A percentile compares a stretch with the other conserved stretches of the same genome.
Evolutionary conservation across 805 yeast genomes (phyloP).

Genomic region (Starmerella vaccinii): DNA sequence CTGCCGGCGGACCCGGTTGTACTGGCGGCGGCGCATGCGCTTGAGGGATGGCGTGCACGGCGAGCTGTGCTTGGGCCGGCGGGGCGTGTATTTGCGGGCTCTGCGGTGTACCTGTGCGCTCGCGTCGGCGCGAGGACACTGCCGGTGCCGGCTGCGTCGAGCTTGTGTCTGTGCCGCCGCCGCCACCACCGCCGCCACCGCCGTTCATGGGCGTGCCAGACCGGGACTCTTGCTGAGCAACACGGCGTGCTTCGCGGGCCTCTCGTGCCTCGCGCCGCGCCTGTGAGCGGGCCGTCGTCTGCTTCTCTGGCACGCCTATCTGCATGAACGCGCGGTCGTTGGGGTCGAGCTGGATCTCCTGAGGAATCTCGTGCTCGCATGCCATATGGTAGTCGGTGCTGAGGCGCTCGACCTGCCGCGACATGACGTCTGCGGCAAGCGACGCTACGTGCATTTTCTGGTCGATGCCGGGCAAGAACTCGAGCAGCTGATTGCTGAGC

Average conservation of each 20-base stretch:
- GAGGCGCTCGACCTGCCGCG: conserved; percentile 58
- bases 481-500: conserved; percentile 41
- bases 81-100: neutral
- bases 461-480: conserved; percentile 81
- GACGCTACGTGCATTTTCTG: conserved; percentile 97
- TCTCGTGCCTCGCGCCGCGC: conserved; percentile 86
- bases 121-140: conserved; percentile 17
- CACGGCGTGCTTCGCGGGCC: conserved; percentile 53
- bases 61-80: neutral
- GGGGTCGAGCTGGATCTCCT: conserved; percentile 45
- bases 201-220: conserved; percentile 15
- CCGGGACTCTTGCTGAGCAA: conserved; percentile 29
- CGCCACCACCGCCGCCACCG: too few species aligned
- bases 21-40: conserved; percentile 3
- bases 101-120: conserved; percentile 16
- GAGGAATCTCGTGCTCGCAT: conserved; percentile 70
- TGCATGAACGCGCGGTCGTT: conserved; percentile 87
- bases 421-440: conserved; percentile 69
- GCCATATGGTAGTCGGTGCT: conserved; percentile 74
- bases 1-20: conserved; percentile 11
- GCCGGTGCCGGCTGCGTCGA: neutral
- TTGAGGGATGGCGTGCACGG: neutral
- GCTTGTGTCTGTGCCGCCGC: neutral
- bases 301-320: conserved; percentile 39
- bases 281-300: conserved; percentile 68